Percentiles rank a stretch among this genome's conserved stretches.
These are phyloP conservation scores for Ogataea allantospora DNA, from an alignment of 805 yeast genomes.

Conservation along the genomic window DNA sequence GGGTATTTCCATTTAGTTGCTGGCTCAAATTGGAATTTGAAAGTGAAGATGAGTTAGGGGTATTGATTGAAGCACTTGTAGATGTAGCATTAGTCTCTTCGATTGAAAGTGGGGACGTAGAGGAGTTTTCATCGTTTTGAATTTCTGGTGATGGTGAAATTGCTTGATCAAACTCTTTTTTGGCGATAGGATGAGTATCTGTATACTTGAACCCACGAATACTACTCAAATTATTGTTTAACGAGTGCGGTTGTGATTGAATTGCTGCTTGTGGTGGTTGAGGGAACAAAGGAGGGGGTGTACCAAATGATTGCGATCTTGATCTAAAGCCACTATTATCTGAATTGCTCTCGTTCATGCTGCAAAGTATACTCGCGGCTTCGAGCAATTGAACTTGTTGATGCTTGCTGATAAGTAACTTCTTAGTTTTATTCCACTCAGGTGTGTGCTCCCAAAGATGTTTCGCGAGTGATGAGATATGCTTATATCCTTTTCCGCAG, in stretches of 20 bases:
- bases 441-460: conserved; percentile 95
- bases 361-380: conserved; percentile 74
- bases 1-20: not conserved
- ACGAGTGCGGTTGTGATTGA: conserved; percentile 3
- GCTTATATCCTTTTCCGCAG: conserved; percentile 89
- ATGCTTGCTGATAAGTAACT: conserved; percentile 77
- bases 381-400: conserved; percentile 83
- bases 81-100: conserved; percentile 23
- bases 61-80: conserved; percentile 16
- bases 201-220: not conserved
- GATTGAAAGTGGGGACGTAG: conserved; percentile 18
- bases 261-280: conserved; percentile 12
- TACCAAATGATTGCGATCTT: conserved; percentile 20
- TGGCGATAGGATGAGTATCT: not conserved
- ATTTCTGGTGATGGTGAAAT: conserved; percentile 20
- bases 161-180: conserved; percentile 2
- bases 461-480: conserved; percentile 81
- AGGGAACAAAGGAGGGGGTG: conserved; percentile 17
- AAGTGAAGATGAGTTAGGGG: conserved; percentile 4
- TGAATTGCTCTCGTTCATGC: conserved; percentile 53
- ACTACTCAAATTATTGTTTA: conserved; percentile 1
- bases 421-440: conserved; percentile 87
- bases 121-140: conserved; percentile 10
- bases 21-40: conserved; percentile 1
- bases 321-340: conserved; percentile 18